Base-by-base conservation (phyloP, 2,329 filamentous ascomycete genomes). In the Aschersonia sp. region DNA sequence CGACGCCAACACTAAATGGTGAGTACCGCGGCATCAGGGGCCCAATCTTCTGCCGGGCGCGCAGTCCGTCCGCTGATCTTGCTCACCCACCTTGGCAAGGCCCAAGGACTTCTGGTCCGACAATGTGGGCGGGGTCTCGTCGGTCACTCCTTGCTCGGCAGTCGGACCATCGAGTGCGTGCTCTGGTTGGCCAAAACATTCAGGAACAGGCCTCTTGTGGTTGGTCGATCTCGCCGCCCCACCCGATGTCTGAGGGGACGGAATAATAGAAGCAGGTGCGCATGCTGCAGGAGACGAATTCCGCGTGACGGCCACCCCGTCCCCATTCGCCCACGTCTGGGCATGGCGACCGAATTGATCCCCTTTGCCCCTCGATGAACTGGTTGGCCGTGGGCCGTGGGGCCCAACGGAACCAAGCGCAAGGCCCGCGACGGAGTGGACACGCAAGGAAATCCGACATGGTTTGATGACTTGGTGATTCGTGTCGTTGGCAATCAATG, bases 121-220 rank as follows among this genome's bases (percentile, higher is more conserved):
- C 20, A 20, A 20, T 20, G 20, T 20, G 20, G 35, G 7, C 7
- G 12, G 35, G 35, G 35, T 7, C 12, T 7, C 35, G 7, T 38
- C 35, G 35, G 35, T 38, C 35, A 12, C 12, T 12, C 35, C 35
- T 38, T 38, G 35, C 12, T 38, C 35, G 35, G 35, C 20, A 20
- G 20, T 20, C 20, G 20, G 20, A 20, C 20, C 20, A 20, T 20
- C 20, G 20, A 20, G 20, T 20, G 20, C 35, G 46, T 31, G 46
- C 29, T 48, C 40, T 32, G 44, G 51, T 51, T 52, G 51, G 51
- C 42, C 47, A 12, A 45, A 20, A 12, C 5, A 12, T 42, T 40
- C 52, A 54, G 52, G 52, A 52, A 53, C 52, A 48, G 50, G 43
- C 43, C 45, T 49, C 20, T 20, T 38, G 42, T 48, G 50, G 47